Conservation (phyloP, 2,329 filamentous ascomycete species). For the Ilyonectria robusta region DNA sequence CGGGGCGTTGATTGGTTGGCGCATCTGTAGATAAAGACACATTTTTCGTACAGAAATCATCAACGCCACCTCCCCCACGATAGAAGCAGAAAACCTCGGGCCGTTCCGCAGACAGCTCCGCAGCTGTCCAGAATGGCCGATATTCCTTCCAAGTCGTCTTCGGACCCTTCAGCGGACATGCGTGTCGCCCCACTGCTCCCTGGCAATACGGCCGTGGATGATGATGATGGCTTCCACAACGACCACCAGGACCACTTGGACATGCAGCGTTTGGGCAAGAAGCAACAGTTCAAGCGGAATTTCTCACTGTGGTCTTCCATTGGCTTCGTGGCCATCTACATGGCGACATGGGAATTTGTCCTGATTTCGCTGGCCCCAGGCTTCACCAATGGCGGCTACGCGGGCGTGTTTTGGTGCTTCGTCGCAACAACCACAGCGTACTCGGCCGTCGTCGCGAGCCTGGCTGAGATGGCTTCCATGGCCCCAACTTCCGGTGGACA, state of each 20-base stretch:
- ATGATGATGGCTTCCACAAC: too few relatives aligned
- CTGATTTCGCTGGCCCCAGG: constrained; percentile 45
- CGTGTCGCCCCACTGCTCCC: too few relatives aligned
- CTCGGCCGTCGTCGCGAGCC: constrained; percentile 57
- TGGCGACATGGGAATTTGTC: constrained; percentile 61
- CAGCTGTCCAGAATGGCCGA: too few relatives aligned
- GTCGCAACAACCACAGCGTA: constrained; percentile 37
- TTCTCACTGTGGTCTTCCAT: constrained; percentile 63
- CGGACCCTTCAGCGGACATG: too few relatives aligned
- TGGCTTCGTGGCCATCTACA: constrained; percentile 62
- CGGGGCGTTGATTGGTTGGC: too few relatives aligned
- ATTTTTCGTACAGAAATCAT: too few relatives aligned
- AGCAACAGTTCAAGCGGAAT: constrained; percentile 54
- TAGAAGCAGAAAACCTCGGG: too few relatives aligned
- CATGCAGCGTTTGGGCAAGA: constrained; percentile 43
- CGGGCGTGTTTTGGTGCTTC: constrained; percentile 62
- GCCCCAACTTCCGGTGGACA: constrained; percentile 47
- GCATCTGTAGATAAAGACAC: too few relatives aligned
- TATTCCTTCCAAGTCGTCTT: too few relatives aligned
- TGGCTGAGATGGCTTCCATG: constrained; percentile 67
- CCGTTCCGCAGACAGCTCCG: too few relatives aligned
- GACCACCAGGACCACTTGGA: constrained; percentile 34
- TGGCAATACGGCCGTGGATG: too few relatives aligned
- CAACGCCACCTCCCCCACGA: too few relatives aligned
- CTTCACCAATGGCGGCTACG: constrained; percentile 59